Evolutionary conservation across 2,329 filamentous ascomycete species (phyloP), one percentile per base, ranked within the genome.

Genomic region (Karstenula rhodostoma): DNA sequence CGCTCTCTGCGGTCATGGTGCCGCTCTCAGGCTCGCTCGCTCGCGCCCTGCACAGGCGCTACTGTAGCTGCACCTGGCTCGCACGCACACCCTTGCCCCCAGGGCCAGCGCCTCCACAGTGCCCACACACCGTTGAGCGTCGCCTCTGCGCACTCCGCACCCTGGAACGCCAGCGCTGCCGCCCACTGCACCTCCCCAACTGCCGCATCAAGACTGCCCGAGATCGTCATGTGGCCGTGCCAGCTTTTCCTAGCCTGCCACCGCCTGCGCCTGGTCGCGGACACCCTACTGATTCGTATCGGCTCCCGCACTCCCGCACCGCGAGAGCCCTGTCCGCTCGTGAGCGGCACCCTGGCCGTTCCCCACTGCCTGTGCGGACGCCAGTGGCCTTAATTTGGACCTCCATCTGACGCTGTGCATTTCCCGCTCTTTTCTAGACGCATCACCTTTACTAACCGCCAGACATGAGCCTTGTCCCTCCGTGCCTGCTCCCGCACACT

Each of bases 361-460:
- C 62, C 62, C 64, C 67, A 67, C 67, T 57, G 58, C 54, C 59
- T 63, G 59, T 64, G 63, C 64, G 54, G 65, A 60, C 62, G 73
- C 68, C 67, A 71, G 63, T 72, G 72, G 73, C 74, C 74, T 78
- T 78, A 77, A 78, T 78, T 77, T 77, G 73, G 71, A 72, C 69
- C 64, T 71, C 63, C 69, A 71, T 73, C 70, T 68, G 66, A 71
- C 72, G 65, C 67, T 62, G 64, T 72, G 67, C 70, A 68, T 68
- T 60, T 57, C 58, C 58, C 67, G 64, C 65, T 67, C 66, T 68
- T 61, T 70, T 67, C 64, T 35, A 64, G 60, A 66, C 64, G 66
- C 59, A 66, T 60, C 62, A 62, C 63, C 61, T 63, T 57, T 58
- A 57, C 56, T 44, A 59, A 59, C 67, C 62, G 59, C 69, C 68